A percentile compares a stretch with the other conserved stretches of the same genome.
phyloP scores from a whole-genome alignment of 2,329 filamentous ascomycete genomes.

The Fusarium duplospermum region DNA sequence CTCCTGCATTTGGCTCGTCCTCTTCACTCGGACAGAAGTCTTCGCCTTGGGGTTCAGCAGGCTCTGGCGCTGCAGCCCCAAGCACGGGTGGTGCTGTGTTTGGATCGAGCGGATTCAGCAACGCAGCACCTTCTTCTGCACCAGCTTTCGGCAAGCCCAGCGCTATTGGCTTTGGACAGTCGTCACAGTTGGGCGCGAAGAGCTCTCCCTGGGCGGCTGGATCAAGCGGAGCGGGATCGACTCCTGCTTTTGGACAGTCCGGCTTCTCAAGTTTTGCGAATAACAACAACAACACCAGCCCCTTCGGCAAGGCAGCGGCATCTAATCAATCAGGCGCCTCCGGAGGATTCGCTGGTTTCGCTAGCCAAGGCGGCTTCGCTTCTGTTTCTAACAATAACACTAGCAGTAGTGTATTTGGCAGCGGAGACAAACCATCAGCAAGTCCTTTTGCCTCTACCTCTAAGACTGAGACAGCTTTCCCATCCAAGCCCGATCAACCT shows the following conservation, averaged over 20 bases:
- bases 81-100: constrained; percentile 54
- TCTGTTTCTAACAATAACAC: constrained; percentile 55
- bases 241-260: constrained; percentile 66
- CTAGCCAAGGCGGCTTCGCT: constrained; percentile 66
- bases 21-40: constrained; percentile 62
- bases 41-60: constrained; percentile 62
- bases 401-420: constrained; percentile 53
- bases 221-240: constrained; percentile 35
- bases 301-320: constrained; percentile 52
- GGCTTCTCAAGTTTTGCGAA: constrained; percentile 58
- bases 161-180: constrained; percentile 65
- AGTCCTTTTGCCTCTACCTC: constrained; percentile 45
- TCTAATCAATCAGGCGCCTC: constrained; percentile 47
- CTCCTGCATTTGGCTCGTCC: constrained; percentile 60
- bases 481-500: constrained; percentile 45
- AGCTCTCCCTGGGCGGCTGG: constrained; percentile 65
- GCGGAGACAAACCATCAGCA: constrained; percentile 50
- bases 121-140: constrained; percentile 49
- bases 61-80: constrained; percentile 46
- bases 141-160: constrained; percentile 63
- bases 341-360: constrained; percentile 66
- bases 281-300: constrained; percentile 48
- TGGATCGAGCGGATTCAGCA: constrained; percentile 59
- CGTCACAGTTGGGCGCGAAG: constrained; percentile 60
- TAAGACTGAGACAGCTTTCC: constrained; percentile 42